Percentiles rank a stretch among this genome's conserved stretches.
Evolutionary conservation across 2,329 filamentous ascomycete species (phyloP).

Genomic region (Aspergillus ustus): DNA sequence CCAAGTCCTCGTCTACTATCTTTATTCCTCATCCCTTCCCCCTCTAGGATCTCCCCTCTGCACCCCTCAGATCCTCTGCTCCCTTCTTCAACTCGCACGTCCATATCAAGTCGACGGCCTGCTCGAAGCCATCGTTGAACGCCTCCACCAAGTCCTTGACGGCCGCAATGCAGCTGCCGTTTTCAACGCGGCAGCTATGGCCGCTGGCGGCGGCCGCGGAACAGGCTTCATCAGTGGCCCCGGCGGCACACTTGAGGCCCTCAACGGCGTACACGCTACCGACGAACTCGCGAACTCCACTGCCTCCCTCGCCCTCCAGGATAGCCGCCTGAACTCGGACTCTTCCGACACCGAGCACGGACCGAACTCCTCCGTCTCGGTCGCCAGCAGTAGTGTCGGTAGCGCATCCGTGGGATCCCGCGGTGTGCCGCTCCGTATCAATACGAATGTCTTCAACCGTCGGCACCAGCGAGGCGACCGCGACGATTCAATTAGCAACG

Average conservation of each 20-base stretch:
- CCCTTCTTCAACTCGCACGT: conserved; percentile 86
- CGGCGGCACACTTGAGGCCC: conserved; percentile 48
- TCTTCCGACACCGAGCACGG: conserved; percentile 48
- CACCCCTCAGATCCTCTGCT: conserved; percentile 94
- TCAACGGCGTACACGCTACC: conserved; percentile 41
- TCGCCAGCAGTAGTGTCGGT: conserved; percentile 35
- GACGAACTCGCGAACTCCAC: conserved; percentile 28
- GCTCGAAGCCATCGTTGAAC: conserved; percentile 88
- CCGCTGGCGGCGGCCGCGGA: conserved; percentile 86
- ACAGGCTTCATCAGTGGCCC: conserved; percentile 70
- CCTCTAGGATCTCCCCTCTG: conserved; percentile 76
- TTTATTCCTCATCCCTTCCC: conserved; percentile 91
- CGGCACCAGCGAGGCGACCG: conserved; percentile 33
- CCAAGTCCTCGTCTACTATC: conserved; percentile 85
- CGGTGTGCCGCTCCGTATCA: conserved; percentile 45
- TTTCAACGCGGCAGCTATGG: conserved; percentile 98
- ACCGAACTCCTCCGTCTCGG: conserved; percentile 29
- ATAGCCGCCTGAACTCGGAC: conserved; percentile 40
- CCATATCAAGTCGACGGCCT: conserved; percentile 93
- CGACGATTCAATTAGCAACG: conserved; percentile 35
- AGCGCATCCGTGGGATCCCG: conserved; percentile 32
- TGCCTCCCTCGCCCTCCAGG: conserved; percentile 29
- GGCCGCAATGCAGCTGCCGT: conserved; percentile 94
- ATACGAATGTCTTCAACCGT: conserved; percentile 41
- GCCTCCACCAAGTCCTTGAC: conserved; percentile 85